Evolutionary conservation across 176 grass and related monocot species (phyloP).

Genomic region (Stipa capillata): DNA sequence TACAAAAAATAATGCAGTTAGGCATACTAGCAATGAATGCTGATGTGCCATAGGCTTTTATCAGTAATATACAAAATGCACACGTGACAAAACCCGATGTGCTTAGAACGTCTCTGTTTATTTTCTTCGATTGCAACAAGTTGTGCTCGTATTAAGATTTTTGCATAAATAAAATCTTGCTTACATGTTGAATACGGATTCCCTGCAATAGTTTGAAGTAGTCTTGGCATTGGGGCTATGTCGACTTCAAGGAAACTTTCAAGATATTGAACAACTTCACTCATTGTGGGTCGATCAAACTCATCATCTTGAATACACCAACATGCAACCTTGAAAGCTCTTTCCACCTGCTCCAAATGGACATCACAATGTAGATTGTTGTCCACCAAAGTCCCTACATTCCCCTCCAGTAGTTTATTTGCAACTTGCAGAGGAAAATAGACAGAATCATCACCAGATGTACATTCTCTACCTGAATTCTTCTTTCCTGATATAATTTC

Average conservation of each 20-base stretch:
- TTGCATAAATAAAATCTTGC: neutral
- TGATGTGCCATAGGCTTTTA: neutral
- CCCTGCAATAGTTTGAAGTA: neutral
- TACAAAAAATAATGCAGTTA: neutral
- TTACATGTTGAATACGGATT: neutral
- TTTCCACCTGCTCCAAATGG: neutral
- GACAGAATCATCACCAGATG: neutral
- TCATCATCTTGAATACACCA: conserved; percentile 20
- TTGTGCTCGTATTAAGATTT: neutral
- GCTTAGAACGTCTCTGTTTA: neutral
- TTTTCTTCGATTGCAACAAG: neutral
- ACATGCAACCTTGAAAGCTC: neutral
- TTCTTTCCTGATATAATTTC: neutral
- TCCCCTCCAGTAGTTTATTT: neutral
- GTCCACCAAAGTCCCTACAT: neutral
- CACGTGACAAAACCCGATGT: neutral
- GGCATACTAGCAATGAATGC: neutral
- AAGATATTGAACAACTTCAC: neutral
- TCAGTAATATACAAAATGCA: neutral
- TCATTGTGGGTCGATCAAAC: neutral
- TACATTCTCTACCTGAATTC: neutral
- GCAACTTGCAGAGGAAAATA: neutral
- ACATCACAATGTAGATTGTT: neutral
- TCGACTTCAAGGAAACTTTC: neutral
- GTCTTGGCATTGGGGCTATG: neutral